Base-by-base conservation (phyloP, 164 flowering plant species). In the Akebia trifoliata region DNA sequence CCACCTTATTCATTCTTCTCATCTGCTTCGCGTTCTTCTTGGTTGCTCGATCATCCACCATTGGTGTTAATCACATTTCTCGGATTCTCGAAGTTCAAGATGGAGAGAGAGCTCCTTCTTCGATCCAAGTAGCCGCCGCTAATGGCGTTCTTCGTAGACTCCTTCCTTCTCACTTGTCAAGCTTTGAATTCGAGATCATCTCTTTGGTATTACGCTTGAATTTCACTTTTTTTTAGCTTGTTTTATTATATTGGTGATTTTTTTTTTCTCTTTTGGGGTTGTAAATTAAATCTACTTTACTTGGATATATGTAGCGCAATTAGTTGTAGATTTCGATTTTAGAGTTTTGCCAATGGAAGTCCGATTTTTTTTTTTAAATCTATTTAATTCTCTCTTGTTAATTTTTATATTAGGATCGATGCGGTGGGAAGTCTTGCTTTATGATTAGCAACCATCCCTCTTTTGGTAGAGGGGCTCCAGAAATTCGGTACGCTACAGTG, bases 381-480 rank as follows among this genome's bases (percentile, higher is more conserved):
- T 6, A 7, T 28, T 2, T 18, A 29, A 3, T 14, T 18, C 21
- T 9, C 62, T 9, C 62, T 55, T 22, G 2, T 22, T 45, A 15
- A 3, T 36, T 18, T 26, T 12, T 4, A 1, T 50, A 14, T 42
- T 54, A 86, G 90, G 87, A 80, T 50, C 64, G 64, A 57, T 86
- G 94, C 65, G 90, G 83, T 30, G 94, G 94, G 20, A 75, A 70
- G 29, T 62, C 71, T 55, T 84, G 94, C 69, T 86, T 84, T 46
- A 69, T 69, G 24, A 72, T 86, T 44, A 69, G 56, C 42, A 80
- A 86, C 60, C 78, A 80, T 71, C 83, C 81, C 47, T 69, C 76
- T 15, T 61, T 30, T 21, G 1, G 35, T 29, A 30, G 5, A 15
- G 79, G 75, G 24, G 72, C 76, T 62, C 78, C 84, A 8, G 78